Percentiles rank a stretch among this genome's conserved stretches.
phyloP scores from a whole-genome alignment of 345 rosid genomes.

The Salix exigua region DNA sequence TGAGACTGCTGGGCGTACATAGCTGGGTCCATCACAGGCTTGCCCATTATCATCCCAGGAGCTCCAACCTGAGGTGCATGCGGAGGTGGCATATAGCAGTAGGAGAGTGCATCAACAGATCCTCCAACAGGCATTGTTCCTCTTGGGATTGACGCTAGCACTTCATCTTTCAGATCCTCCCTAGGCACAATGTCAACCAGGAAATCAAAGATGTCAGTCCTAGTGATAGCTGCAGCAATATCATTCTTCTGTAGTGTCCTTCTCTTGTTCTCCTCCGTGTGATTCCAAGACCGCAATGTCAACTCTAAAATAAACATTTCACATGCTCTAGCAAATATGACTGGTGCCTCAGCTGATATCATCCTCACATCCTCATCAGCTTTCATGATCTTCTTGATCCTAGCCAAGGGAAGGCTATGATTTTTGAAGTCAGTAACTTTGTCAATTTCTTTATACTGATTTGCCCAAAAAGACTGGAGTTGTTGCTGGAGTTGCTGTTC shows the following conservation, averaged over 20 bases:
- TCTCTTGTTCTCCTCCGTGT: constrained; percentile 94
- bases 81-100: constrained; percentile 69
- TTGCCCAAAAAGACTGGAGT: constrained; percentile 81
- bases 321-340: constrained; percentile 91
- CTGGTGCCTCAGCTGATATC: constrained; percentile 98
- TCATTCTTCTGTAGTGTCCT: constrained; percentile 94
- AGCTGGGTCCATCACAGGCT: constrained; percentile 64
- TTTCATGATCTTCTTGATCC: constrained; percentile 99
- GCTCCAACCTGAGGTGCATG: constrained; percentile 58
- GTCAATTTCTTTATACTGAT: constrained; percentile 76
- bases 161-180: constrained; percentile 89
- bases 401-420: constrained; percentile 89
- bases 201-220: constrained; percentile 93
- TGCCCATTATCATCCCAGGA: constrained; percentile 85
- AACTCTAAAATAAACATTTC: constrained; percentile 95
- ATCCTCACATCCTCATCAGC: constrained; percentile 96
- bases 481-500: constrained; percentile 89
- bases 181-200: constrained; percentile 90
- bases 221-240: constrained; percentile 88
- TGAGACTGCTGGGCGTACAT: constrained; percentile 54
- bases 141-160: constrained; percentile 56
- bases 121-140: constrained; percentile 54
- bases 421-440: constrained; percentile 81
- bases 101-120: constrained; percentile 63
- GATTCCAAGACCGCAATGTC: constrained; percentile 93